phyloP scores from a whole-genome alignment of 129 eudicot species.

The Scalesia atractyloides region DNA sequence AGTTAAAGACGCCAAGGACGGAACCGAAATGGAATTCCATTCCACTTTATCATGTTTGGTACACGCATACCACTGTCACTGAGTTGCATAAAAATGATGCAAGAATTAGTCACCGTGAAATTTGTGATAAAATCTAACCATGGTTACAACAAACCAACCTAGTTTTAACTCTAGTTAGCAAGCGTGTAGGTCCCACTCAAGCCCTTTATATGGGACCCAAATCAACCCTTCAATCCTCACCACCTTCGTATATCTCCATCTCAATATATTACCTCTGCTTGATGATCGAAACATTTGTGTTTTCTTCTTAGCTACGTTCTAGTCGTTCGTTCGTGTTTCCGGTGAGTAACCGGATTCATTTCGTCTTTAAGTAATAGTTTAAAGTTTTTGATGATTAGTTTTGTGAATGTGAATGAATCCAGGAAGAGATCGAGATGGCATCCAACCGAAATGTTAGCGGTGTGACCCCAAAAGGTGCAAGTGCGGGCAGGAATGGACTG shows the following conservation, averaged over 20 bases:
- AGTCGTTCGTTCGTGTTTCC: slow-evolving; percentile 16
- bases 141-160: slow-evolving; percentile 23
- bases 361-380: neutral
- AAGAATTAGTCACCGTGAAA: slow-evolving; percentile 24
- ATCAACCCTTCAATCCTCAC: slow-evolving; percentile 24
- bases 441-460: slow-evolving; percentile 37
- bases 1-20: neutral
- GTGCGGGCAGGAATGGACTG: slow-evolving; percentile 61
- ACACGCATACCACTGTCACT: slow-evolving; percentile 16
- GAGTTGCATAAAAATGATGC: slow-evolving; percentile 22
- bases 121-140: slow-evolving; percentile 33
- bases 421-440: slow-evolving; percentile 51
- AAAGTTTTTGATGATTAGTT: neutral
- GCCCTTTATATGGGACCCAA: slow-evolving; percentile 41
- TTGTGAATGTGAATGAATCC: slow-evolving; percentile 19
- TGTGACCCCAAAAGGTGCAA: slow-evolving; percentile 23
- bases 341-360: slow-evolving; percentile 13
- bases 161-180: slow-evolving; percentile 19
- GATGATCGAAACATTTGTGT: slow-evolving; percentile 44
- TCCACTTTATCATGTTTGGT: slow-evolving; percentile 18
- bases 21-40: slow-evolving; percentile 26
- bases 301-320: slow-evolving; percentile 3
- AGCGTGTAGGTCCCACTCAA: slow-evolving; percentile 24
- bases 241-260: slow-evolving; percentile 25
- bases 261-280: slow-evolving; percentile 13